A percentile compares a stretch with the other conserved stretches of the same genome.
These are phyloP conservation scores for Paramecium tetraurelia DNA, from an alignment of 73 alveolate genomes.

Conservation along the genomic window DNA sequence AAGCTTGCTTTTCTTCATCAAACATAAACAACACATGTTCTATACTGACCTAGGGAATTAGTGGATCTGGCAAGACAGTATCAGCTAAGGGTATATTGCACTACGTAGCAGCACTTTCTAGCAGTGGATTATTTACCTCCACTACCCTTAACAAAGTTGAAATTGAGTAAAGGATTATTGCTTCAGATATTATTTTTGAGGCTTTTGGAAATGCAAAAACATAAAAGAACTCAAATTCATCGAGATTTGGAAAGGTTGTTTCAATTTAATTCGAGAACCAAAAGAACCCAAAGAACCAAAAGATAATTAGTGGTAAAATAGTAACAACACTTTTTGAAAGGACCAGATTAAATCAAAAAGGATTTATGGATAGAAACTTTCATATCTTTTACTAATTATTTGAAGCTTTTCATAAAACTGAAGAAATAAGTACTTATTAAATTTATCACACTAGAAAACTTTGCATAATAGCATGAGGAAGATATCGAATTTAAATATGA, in stretches of 20 bases:
- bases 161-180: background rate
- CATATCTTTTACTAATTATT: slow-evolving; percentile 92
- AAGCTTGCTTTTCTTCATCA: background rate
- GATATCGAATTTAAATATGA: slow-evolving; percentile 12
- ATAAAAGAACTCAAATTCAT: slow-evolving; percentile 88
- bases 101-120: slow-evolving; percentile 75
- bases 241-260: slow-evolving; percentile 95
- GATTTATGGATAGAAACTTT: slow-evolving; percentile 85
- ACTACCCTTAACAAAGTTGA: background rate
- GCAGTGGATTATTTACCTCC: background rate
- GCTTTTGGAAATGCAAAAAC: slow-evolving; percentile 98
- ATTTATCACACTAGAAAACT: slow-evolving; percentile 24
- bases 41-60: slow-evolving; percentile 92
- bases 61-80: slow-evolving; percentile 98
- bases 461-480: slow-evolving; percentile 34
- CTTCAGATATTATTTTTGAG: slow-evolving; percentile 85
- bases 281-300: too few species aligned
- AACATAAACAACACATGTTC: background rate
- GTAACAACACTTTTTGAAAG: slow-evolving; percentile 89
- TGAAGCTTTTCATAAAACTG: slow-evolving; percentile 33
- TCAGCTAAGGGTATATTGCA: slow-evolving; percentile 86
- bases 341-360: slow-evolving; percentile 80
- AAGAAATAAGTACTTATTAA: slow-evolving; percentile 60
- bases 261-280: slow-evolving; percentile 76
- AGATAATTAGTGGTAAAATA: slow-evolving; percentile 86